Conservation (phyloP, 352 stramenopile genomes). For the Globisporangium nunn region DNA sequence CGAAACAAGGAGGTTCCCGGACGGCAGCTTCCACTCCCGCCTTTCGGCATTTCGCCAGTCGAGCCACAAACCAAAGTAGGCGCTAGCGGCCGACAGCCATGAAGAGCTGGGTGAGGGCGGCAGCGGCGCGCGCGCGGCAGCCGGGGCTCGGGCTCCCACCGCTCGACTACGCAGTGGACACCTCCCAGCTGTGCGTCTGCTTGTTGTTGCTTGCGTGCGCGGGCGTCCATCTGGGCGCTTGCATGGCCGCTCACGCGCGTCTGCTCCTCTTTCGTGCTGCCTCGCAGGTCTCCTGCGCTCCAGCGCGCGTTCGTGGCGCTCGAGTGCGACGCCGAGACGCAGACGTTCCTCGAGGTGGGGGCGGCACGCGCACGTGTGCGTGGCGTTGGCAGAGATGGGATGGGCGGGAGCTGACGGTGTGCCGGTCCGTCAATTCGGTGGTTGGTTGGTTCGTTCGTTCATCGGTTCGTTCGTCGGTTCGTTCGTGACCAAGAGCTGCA, state of each 20-base stretch:
- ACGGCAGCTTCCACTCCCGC: no score
- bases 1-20: no score
- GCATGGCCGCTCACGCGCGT: neutral
- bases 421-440: no score
- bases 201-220: neutral
- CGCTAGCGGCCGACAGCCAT: conserved; percentile 17
- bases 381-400: no score
- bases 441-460: no score
- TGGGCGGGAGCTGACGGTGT: no score
- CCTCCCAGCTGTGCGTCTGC: conserved; percentile 35
- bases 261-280: neutral
- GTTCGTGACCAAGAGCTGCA: conserved; percentile 44
- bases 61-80: no score
- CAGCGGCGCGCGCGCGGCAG: conserved; percentile 40
- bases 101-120: conserved; percentile 74
- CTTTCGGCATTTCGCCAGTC: no score
- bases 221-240: neutral
- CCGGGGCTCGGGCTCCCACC: conserved; percentile 38
- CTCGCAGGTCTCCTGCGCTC: conserved; percentile 42
- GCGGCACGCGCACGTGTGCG: no score
- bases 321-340: conserved; percentile 70
- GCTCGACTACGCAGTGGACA: conserved; percentile 58
- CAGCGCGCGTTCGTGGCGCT: conserved; percentile 59
- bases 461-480: neutral
- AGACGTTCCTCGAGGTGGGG: conserved; percentile 58